These are phyloP conservation scores for Fusarium sarcochroum DNA, from an alignment of 2,329 filamentous ascomycete species.

Conservation along the genomic window DNA sequence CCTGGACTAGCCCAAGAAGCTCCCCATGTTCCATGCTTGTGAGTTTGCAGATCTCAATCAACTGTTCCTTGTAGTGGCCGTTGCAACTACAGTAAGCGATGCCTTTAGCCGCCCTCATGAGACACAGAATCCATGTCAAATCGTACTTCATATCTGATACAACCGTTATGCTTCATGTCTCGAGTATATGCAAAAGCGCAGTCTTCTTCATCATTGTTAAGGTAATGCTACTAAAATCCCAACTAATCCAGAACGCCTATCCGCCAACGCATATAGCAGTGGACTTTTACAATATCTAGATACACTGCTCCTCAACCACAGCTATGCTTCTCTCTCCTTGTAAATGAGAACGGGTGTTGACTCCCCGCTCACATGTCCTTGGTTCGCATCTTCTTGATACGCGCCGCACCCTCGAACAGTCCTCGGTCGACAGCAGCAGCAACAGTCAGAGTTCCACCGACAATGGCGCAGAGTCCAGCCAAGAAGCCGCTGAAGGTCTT, in stretches of 20 bases:
- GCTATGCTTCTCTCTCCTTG: slow-evolving; percentile 20
- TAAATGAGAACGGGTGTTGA: neutral
- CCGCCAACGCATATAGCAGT: slow-evolving; percentile 44
- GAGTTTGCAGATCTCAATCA: slow-evolving; percentile 44
- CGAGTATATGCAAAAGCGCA: slow-evolving; percentile 17
- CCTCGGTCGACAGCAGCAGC: slow-evolving; percentile 93
- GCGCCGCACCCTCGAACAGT: slow-evolving; percentile 87
- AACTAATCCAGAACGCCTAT: slow-evolving; percentile 48
- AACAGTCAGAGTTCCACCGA: slow-evolving; percentile 95
- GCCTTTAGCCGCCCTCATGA: slow-evolving; percentile 21
- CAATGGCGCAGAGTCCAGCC: slow-evolving; percentile 92
- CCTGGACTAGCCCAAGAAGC: slow-evolving; percentile 13
- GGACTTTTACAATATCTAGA: slow-evolving; percentile 42
- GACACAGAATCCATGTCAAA: slow-evolving; percentile 19
- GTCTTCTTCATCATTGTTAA: slow-evolving; percentile 22
- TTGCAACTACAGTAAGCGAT: slow-evolving; percentile 17
- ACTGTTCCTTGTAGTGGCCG: slow-evolving; percentile 28
- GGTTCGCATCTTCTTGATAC: slow-evolving; percentile 86
- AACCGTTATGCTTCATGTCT: slow-evolving; percentile 1
- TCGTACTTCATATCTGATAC: slow-evolving; percentile 6
- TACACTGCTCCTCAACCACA: slow-evolving; percentile 32
- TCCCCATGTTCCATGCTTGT: slow-evolving; percentile 9
- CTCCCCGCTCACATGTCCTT: slow-evolving; percentile 66
- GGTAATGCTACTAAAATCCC: slow-evolving; percentile 38
- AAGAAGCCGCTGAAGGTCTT: slow-evolving; percentile 95